Conservation (phyloP, 2,329 filamentous ascomycete genomes). For the Diaporthe sp. region DNA sequence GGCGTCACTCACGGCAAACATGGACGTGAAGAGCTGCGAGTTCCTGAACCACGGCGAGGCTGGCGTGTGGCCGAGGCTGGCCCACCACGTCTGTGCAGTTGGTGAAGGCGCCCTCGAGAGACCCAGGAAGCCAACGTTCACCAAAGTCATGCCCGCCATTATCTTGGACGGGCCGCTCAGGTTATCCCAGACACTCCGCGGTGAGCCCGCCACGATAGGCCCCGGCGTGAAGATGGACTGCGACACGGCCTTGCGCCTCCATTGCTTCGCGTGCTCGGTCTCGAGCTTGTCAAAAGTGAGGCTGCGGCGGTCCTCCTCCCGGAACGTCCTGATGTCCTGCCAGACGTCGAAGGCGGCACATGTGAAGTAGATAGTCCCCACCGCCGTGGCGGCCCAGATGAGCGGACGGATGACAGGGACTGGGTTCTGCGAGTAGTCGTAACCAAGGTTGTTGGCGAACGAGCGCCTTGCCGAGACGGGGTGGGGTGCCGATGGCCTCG, state of each 20-base stretch:
- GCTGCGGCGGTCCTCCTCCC: conserved; percentile 3
- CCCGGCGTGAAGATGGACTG: conserved; percentile 7
- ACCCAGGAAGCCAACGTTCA: conserved; percentile 42
- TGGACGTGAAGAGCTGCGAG: conserved; percentile 45
- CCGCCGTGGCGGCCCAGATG: conserved; percentile 43
- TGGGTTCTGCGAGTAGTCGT: conserved; percentile 32
- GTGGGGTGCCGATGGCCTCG: not conserved
- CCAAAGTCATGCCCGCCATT: conserved; percentile 39
- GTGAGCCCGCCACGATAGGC: conserved; percentile 34
- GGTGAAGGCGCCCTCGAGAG: conserved; percentile 39
- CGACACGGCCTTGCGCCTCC: not conserved
- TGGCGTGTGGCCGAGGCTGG: conserved; percentile 28
- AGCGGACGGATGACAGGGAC: conserved; percentile 43
- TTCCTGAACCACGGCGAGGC: conserved; percentile 27
- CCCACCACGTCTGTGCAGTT: conserved; percentile 3
- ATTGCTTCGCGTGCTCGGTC: conserved; percentile 3
- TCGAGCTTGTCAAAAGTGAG: conserved; percentile 40
- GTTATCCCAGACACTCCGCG: conserved; percentile 38
- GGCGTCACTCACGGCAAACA: conserved; percentile 43
- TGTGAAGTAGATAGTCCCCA: conserved; percentile 39
- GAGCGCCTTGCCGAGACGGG: not conserved
- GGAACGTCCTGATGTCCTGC: conserved; percentile 29
- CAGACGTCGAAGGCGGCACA: conserved; percentile 30
- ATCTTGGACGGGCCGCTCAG: conserved; percentile 38
- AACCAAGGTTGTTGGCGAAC: not conserved